phyloP scores from a whole-genome alignment of 768 basidiomycete genomes.

The Hypholoma sublateritium region DNA sequence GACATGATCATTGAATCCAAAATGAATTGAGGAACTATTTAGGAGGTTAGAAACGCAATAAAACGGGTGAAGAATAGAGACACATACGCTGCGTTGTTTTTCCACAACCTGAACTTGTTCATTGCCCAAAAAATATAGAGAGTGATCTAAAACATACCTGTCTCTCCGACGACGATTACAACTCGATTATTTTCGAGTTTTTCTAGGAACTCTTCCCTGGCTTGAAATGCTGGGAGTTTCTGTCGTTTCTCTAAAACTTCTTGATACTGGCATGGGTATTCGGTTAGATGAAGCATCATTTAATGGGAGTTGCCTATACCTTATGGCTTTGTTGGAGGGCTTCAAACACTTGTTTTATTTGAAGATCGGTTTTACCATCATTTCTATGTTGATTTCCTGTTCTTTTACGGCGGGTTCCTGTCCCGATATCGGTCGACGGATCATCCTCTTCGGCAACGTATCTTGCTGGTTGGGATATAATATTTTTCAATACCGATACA shows the following conservation, averaged over 20 bases:
- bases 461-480: constrained; percentile 39
- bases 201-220: constrained; percentile 60
- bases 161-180: constrained; percentile 88
- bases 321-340: constrained; percentile 37
- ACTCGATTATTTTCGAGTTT: constrained; percentile 60
- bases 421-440: background rate
- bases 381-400: constrained; percentile 32
- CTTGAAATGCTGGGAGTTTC: constrained; percentile 76
- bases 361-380: constrained; percentile 37
- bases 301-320: constrained; percentile 19
- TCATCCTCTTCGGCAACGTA: constrained; percentile 1
- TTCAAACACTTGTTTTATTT: constrained; percentile 57
- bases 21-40: constrained; percentile 82
- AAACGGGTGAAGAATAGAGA: background rate
- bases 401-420: constrained; percentile 3
- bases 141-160: constrained; percentile 44
- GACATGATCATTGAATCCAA: constrained; percentile 76
- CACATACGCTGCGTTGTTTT: constrained; percentile 81
- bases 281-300: background rate
- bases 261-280: constrained; percentile 37
- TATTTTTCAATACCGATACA: constrained; percentile 59
- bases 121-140: background rate
- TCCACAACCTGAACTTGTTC: constrained; percentile 60
- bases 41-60: background rate
- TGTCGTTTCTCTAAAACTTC: constrained; percentile 55